Base-by-base conservation (phyloP, 805 yeast genomes). In the Candida hungchunana region DNA sequence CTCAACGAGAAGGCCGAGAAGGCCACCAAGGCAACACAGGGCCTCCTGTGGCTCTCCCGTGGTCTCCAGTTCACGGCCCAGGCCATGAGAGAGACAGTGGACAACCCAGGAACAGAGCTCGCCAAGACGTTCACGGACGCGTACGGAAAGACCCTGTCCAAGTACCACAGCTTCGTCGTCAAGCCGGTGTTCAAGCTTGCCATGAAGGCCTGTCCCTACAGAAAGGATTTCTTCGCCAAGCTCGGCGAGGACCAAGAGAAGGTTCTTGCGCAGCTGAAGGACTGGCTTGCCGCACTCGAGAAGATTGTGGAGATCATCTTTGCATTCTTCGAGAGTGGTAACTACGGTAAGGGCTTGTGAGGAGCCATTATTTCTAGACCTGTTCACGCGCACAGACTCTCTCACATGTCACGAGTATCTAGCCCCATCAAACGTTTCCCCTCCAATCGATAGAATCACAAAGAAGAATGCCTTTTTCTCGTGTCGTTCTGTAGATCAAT, bases 141-240 rank as follows among this genome's bases (percentile, higher is more conserved):
- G n/a, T 87, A 87, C 66, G 55, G 70, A 44, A 82, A 81, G 64
- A 87, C 96, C 5, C 72, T 87, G 57, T 72, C 82, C 41, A 78
- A 87, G 61, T 80, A 77, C 64, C 96, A 87, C 65, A 79, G 81
- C 36, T 75, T 87, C 73, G 67, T 87, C 53, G 71, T 87, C 44
- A 82, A 81, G 55, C 95, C 95, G 18, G 77, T 88, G 35, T 87
- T 87, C 75, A 85, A 85, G 64, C 71, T 88, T 58, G 96, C 96
- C 32, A 88, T 87, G 96, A 84, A 83, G 62, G 94, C 95, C 2
- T 85, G 95, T 62, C 96, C 96, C 10, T 88, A 85, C 64, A 77
- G 95, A 67, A 77, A 75, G 58, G 95, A 79, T 55, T 84, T 87
- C 57, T 87, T 85, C 54, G 79, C 61, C 41, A 87, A 86, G 66